Percentiles rank a stretch among this genome's conserved stretches.
These are phyloP conservation scores for Aspergillus incahuasiensis DNA, from an alignment of 495 filamentous ascomycete genomes.

Conservation along the genomic window DNA sequence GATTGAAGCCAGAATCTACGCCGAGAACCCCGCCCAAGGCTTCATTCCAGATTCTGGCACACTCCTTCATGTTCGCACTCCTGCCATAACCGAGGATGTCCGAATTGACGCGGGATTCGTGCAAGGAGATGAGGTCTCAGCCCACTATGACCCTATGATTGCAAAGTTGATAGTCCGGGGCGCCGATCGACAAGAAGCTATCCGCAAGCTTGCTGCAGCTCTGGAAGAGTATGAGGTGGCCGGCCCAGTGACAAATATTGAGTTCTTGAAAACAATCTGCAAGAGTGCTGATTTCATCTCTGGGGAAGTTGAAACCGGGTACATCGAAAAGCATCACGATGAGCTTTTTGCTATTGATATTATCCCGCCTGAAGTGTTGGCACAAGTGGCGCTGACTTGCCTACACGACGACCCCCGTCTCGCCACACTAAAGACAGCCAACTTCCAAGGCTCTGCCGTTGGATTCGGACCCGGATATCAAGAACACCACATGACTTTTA, in stretches of 20 bases:
- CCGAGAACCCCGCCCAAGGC: slow-evolving; percentile 83
- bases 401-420: slow-evolving; percentile 40
- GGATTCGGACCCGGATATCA: slow-evolving; percentile 56
- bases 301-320: slow-evolving; percentile 92
- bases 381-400: slow-evolving; percentile 77
- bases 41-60: slow-evolving; percentile 95
- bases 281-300: slow-evolving; percentile 74
- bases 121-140: slow-evolving; percentile 84
- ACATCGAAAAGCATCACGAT: slow-evolving; percentile 79
- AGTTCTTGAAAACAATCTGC: slow-evolving; percentile 87
- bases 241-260: slow-evolving; percentile 90
- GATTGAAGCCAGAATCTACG: slow-evolving; percentile 95
- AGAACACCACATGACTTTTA: slow-evolving; percentile 52
- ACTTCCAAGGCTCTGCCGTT: slow-evolving; percentile 29
- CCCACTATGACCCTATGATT: slow-evolving; percentile 99
- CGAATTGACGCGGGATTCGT: slow-evolving; percentile 92
- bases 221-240: slow-evolving; percentile 89
- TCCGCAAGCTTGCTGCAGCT: slow-evolving; percentile 76
- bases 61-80: slow-evolving; percentile 75
- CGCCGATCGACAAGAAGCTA: slow-evolving; percentile 68
- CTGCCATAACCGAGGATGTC: slow-evolving; percentile 61
- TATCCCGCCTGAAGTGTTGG: slow-evolving; percentile 62
- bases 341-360: slow-evolving; percentile 59
- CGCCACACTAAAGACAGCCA: slow-evolving; percentile 16
- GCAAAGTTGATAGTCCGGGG: slow-evolving; percentile 95